Conservation (phyloP, 140 eudicot genomes). For the Ambrosia hybrid region DNA sequence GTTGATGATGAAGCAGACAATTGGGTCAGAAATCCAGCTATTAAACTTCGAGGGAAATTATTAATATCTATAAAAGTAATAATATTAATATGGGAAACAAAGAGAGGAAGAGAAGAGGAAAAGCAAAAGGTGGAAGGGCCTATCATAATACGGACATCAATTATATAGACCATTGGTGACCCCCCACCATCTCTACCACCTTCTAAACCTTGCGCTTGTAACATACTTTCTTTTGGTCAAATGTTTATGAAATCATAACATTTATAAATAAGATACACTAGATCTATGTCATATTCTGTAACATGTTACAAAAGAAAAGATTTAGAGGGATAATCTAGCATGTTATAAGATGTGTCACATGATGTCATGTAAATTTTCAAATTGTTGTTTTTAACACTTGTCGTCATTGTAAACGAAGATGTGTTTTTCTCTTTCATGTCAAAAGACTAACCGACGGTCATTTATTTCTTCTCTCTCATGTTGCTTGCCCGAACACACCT, state of each 20-base stretch:
- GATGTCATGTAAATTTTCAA: too few relatives aligned
- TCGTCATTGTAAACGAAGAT: too few relatives aligned
- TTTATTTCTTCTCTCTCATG: too few relatives aligned
- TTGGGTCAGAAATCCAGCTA: constrained; percentile 71
- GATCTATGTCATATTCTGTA: constrained; percentile 3
- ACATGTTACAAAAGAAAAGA: too few relatives aligned
- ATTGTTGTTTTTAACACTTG: too few relatives aligned
- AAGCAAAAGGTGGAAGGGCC: constrained; percentile 48
- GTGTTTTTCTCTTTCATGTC: too few relatives aligned
- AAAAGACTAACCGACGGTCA: too few relatives aligned
- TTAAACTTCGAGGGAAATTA: constrained; percentile 27
- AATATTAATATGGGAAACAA: constrained; percentile 20
- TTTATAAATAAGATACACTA: neutral
- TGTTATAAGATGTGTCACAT: too few relatives aligned
- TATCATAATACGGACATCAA: constrained; percentile 51
- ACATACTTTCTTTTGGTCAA: constrained; percentile 26
- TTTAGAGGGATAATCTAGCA: too few relatives aligned
- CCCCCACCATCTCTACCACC: constrained; percentile 46
- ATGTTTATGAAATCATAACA: neutral
- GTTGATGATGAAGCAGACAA: constrained; percentile 52
- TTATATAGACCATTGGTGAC: constrained; percentile 50
- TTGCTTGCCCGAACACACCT: too few relatives aligned
- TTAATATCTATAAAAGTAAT: constrained; percentile 11
- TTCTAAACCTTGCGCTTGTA: constrained; percentile 22
- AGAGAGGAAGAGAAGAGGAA: constrained; percentile 25